Percentiles rank a stretch among this genome's conserved stretches.
Evolutionary conservation across 2,329 filamentous ascomycete species (phyloP).

Genomic region (Teratosphaeria gauchensis): DNA sequence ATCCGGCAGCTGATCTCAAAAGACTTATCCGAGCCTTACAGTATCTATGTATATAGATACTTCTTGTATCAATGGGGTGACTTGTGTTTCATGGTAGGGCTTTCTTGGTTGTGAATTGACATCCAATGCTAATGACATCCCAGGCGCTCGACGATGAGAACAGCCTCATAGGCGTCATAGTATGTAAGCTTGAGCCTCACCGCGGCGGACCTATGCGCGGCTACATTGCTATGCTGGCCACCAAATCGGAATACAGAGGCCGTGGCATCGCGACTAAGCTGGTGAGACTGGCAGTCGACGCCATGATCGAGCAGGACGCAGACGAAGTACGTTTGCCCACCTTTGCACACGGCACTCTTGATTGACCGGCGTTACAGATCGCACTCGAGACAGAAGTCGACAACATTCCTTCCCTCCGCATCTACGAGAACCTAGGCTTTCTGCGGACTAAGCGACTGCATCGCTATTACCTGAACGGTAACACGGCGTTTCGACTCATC

Average conservation of each 20-base stretch:
- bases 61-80: slow-evolving; percentile 97
- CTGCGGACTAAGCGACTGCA: slow-evolving; percentile 85
- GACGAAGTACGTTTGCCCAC: slow-evolving; percentile 53
- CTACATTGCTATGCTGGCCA: slow-evolving; percentile 98
- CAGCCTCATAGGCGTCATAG: slow-evolving; percentile 76
- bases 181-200: slow-evolving; percentile 90
- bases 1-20: slow-evolving; percentile 91
- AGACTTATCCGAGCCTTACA: slow-evolving; percentile 95
- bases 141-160: slow-evolving; percentile 46
- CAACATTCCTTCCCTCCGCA: slow-evolving; percentile 77
- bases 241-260: slow-evolving; percentile 67
- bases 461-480: slow-evolving; percentile 93
- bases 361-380: slow-evolving; percentile 39
- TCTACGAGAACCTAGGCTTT: slow-evolving; percentile 91
- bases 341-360: not conserved
- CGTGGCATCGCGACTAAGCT: slow-evolving; percentile 77
- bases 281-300: slow-evolving; percentile 82
- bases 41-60: slow-evolving; percentile 98
- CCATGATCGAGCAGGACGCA: slow-evolving; percentile 73
- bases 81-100: slow-evolving; percentile 79
- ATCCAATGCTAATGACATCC: slow-evolving; percentile 1
- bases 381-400: slow-evolving; percentile 93
- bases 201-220: slow-evolving; percentile 76
- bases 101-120: not conserved
- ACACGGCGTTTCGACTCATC: slow-evolving; percentile 82